Base-by-base conservation (phyloP, 768 basidiomycete genomes). In the Xerocomus spinulosus region DNA sequence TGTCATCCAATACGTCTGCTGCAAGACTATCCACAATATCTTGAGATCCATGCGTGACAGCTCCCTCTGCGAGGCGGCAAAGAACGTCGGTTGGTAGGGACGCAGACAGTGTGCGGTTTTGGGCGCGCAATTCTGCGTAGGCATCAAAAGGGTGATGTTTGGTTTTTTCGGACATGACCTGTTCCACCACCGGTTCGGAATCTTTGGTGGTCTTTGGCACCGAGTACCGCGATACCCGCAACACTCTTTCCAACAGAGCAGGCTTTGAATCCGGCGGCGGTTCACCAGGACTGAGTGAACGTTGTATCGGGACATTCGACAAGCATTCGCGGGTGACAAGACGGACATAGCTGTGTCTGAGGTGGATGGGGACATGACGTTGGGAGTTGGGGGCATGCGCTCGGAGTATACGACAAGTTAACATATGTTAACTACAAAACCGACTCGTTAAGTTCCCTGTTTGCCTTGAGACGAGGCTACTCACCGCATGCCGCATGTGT, bases 401-500 rank as follows among this genome's bases (percentile, higher is more conserved):
- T 76, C 72, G 72, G 56, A 71, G 69, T 60, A 75, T 68, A 70
- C 70, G 82, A 76, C 83, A 82, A 79, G 80, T 74, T 71, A 75
- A 83, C 83, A 85, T 85, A 82, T 78, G 81, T 85, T 75, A 85
- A 70, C 83, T 80, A 53, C n/a, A 55, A 39, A 25, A 26, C 21
- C 14, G 23, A 37, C 60, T 32, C 49, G 14, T 13, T 35, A 12
- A 0, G 2, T 9, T 9, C 28, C 18, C 24, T 13, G n/a, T 12
- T 9, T 10, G 25, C 10, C 10, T 10, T 10, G 23, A 20, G 4
- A 17, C 23, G 13, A 37, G 18, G 6, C n/a, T 36, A 28, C 78
- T 53, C 58, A 80, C 82, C 76, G 69, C 82, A 83, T 83, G 61
- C 75, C 81, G 76, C 73, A 69, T 69, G 56, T 49, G 52, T 57